Base-by-base conservation (phyloP, 352 stramenopile species). In the Pythium pyrilobum region DNA sequence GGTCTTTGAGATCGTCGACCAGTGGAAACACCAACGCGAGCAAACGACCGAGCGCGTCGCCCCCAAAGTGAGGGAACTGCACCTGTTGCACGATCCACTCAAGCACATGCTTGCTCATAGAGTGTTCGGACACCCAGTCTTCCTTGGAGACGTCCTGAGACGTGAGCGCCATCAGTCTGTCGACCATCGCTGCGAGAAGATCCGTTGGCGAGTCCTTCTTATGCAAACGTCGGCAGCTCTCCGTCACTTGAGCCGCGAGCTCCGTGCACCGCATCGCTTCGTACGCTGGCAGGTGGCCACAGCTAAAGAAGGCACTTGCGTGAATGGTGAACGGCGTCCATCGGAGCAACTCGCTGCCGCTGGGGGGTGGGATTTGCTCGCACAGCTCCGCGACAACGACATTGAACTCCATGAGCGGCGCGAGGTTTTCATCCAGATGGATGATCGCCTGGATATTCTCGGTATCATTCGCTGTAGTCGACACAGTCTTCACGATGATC, bases 21-120 rank as follows among this genome's bases (percentile, higher is more conserved):
- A 95, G 67, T 29, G 84, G 84, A 18, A 95, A 86, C 23, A 86
- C 78, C 25, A 95, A 67, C 32, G 84, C 77, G 16, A 95, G 59
- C 18, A 91, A 32, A 12, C 81, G 81, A 1, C 84, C 84, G 13
- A 92, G 69, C n/a, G 85, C 24, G 25, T 92, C 84, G 10, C 77
- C 77, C 0, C 74, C 76, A 3, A 94, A 51, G 37, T 83, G 55
- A 16, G 84, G 84, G 20, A 72, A 77, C n/a, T 50, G 10, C 15
- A 92, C 67, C 52, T 88, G 71, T 42, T 68, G 36, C 15, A 87
- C 62, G 40, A 88, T 44, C 53, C 56, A 80, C 42, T 71, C 50
- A 38, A 95, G 64, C 16, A 78, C 76, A 38, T 76, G 59, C 52
- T 88, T 90, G n/a, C 69, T 59, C 3, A 79, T 54, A 0, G 69